phyloP scores from a whole-genome alignment of 768 basidiomycete genomes.

The Mycena filopes region DNA sequence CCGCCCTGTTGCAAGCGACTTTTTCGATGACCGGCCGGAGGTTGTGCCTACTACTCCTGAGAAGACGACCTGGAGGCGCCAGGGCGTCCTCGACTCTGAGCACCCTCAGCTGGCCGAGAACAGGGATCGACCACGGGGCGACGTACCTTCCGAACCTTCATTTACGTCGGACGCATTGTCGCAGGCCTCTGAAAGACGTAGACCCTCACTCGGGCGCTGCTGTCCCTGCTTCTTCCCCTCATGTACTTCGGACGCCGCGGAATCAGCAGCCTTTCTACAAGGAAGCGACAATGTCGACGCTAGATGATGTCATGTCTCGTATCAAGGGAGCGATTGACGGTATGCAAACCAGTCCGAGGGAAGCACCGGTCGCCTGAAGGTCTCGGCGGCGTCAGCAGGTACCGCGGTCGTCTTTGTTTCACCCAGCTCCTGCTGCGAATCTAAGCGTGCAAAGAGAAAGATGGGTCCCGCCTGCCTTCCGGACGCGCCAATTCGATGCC shows the following conservation, averaged over 20 bases:
- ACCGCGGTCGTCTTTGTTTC: constrained; percentile 25
- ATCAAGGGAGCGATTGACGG: constrained; percentile 83
- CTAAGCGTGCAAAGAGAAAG: constrained; percentile 51
- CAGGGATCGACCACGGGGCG: constrained; percentile 23
- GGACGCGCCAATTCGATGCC: constrained; percentile 49
- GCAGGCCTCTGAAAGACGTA: constrained; percentile 28
- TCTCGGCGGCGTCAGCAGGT: constrained; percentile 26
- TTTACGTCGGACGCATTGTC: constrained; percentile 18
- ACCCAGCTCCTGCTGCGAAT: constrained; percentile 28
- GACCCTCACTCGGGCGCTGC: constrained; percentile 20
- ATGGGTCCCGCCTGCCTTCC: constrained; percentile 69
- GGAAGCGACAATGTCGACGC: constrained; percentile 72
- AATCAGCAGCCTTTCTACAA: constrained; percentile 56
- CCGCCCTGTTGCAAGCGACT: constrained; percentile 74
- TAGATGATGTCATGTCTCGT: constrained; percentile 86
- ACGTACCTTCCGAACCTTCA: constrained; percentile 20
- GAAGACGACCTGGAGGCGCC: constrained; percentile 58
- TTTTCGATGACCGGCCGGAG: constrained; percentile 64
- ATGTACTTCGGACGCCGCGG: constrained; percentile 50
- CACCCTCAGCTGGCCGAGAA: constrained; percentile 5
- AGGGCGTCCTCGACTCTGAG: constrained; percentile 30
- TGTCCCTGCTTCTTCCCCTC: constrained; percentile 32
- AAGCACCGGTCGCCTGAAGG: constrained; percentile 40
- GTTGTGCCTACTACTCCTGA: constrained; percentile 29
- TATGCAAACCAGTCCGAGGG: constrained; percentile 66